phyloP scores from a whole-genome alignment of 768 basidiomycete genomes.

The Suillus bovinus region DNA sequence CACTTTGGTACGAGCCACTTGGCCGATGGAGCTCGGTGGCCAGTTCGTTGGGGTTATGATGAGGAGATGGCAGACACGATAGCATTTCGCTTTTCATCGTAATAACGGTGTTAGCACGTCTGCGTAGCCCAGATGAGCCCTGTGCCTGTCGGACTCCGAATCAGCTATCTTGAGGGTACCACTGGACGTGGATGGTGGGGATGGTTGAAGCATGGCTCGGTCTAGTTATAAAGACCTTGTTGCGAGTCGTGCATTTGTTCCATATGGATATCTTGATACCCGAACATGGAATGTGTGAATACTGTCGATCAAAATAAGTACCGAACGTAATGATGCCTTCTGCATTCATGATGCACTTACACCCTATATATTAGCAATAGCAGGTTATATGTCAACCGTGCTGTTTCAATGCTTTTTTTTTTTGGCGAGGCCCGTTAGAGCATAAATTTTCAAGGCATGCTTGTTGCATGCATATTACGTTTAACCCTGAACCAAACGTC shows the following conservation, averaged over 20 bases:
- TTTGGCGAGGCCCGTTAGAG: neutral
- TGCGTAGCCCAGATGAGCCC: neutral
- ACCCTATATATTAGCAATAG: neutral
- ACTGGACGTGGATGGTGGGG: neutral
- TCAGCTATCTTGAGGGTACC: neutral
- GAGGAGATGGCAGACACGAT: neutral
- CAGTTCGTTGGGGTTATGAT: neutral
- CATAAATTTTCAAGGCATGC: neutral
- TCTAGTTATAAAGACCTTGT: neutral
- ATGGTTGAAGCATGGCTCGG: neutral
- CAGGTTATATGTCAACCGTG: neutral
- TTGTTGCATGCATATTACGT: neutral
- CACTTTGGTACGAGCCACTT: slow-evolving; percentile 3
- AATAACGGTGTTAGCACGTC: neutral
- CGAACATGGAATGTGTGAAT: neutral
- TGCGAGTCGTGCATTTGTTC: neutral
- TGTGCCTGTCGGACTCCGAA: neutral
- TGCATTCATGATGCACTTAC: neutral
- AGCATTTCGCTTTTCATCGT: neutral
- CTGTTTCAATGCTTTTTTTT: neutral
- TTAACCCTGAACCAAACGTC: neutral
- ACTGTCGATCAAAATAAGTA: neutral
- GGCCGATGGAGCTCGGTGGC: slow-evolving; percentile 9
- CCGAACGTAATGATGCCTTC: neutral
- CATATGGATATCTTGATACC: neutral